Base-by-base conservation (phyloP, 2,329 filamentous ascomycete species). In the Talaromyces funiculosus region DNA sequence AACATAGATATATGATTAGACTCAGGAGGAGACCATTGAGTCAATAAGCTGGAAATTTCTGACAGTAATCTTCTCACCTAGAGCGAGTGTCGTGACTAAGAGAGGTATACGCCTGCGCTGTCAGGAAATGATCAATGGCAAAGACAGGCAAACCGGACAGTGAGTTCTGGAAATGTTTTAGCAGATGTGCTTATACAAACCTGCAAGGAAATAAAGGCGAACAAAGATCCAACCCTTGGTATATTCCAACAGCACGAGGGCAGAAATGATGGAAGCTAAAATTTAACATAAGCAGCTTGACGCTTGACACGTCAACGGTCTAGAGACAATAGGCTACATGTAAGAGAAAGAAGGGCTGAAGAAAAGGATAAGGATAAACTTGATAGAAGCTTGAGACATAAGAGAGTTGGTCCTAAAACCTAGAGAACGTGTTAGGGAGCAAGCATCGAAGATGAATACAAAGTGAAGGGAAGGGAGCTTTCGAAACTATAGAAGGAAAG, bases 341-440 rank as follows among this genome's bases (percentile, higher is more conserved):
- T 57, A 62, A 65, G 60, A 64, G 61, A 64, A 67, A 64, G 60
- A 60, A 65, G 61, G 62, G 61, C 66, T 9, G 29, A 20, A 6
- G 59, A 59, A 47, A 55, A 38, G 59, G 33, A 33, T 33, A 42
- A 42, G 31, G 57, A 47, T 54, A 57, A 49, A 53, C 60, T 54
- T 57, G 57, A 60, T 29, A 47, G 18, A 56, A 56, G 40, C 12
- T 51, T 35, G 38, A 56, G 26, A 59, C 57, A 59, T 59, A 59
- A 59, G 57, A 59, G 37, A 59, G 42, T 29, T 24, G 57, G 57
- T 42, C 45, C 57, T 59, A 59, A 35, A 59, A 53, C 43, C 57
- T 59, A 59, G 57, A 53, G 57, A 59, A 59, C 45, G 57, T 59
- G 53, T 37, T 20, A 20, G 55, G 53, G 38, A 31, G 45, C 24